Conservation (phyloP, 2,329 filamentous ascomycete species). For the Colletotrichum somersetense region DNA sequence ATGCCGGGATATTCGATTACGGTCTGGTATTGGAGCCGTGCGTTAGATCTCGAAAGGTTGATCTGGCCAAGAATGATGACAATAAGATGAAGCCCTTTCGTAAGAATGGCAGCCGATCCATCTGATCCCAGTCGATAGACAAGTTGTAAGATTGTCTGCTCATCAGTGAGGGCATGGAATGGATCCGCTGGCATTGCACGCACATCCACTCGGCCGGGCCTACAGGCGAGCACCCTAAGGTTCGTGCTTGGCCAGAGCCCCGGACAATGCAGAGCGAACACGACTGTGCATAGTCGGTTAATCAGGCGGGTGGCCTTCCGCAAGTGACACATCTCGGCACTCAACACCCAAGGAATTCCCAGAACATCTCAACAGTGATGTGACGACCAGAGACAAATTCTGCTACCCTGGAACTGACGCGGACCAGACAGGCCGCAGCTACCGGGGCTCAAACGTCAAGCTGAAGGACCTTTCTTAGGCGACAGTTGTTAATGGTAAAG, state of each 20-base stretch:
- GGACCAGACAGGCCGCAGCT: not conserved
- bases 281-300: not conserved
- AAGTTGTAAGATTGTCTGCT: not conserved
- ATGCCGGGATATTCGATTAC: not conserved
- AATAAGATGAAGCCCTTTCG: slow-evolving; percentile 16
- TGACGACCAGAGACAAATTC: slow-evolving; percentile 12
- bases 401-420: not conserved
- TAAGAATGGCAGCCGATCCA: slow-evolving; percentile 5
- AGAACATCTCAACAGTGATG: not conserved
- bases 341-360: slow-evolving; percentile 21
- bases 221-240: not conserved
- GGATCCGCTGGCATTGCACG: not conserved
- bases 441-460: not conserved
- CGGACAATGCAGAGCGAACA: not conserved
- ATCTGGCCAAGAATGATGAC: not conserved
- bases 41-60: not conserved
- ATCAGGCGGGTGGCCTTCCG: slow-evolving; percentile 1
- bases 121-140: slow-evolving; percentile 2
- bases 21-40: not conserved
- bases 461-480: too few species aligned
- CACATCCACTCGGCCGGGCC: not conserved
- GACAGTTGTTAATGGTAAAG: not conserved
- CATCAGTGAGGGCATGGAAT: too few species aligned
- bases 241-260: not conserved
- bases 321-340: slow-evolving; percentile 26